These are phyloP conservation scores for Globisporangium mamillatum DNA, from an alignment of 352 stramenopile genomes.

Conservation along the genomic window DNA sequence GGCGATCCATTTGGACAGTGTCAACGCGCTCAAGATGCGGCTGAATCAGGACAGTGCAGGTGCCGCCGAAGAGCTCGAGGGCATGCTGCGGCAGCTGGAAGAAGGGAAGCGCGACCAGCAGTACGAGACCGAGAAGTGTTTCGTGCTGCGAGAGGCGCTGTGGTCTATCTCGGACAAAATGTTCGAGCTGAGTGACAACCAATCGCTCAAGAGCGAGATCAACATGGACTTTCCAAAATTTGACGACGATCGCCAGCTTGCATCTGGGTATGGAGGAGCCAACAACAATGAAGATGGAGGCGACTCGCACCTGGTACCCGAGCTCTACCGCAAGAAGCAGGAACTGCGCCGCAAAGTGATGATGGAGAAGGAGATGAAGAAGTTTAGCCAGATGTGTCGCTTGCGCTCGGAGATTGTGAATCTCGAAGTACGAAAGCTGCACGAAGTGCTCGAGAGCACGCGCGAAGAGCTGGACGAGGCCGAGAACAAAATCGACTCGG, in stretches of 20 bases:
- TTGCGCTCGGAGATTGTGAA: constrained; percentile 53
- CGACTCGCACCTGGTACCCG: constrained; percentile 41
- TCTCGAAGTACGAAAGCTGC: constrained; percentile 56
- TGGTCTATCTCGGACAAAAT: constrained; percentile 51
- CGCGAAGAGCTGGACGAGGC: constrained; percentile 58
- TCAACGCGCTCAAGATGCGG: constrained; percentile 65
- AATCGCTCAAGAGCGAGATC: constrained; percentile 46
- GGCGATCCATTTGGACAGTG: constrained; percentile 23
- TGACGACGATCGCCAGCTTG: constrained; percentile 18
- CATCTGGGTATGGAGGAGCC: constrained; percentile 12
- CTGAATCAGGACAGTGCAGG: constrained; percentile 72
- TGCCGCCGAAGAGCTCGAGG: constrained; percentile 57
- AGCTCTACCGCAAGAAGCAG: constrained; percentile 68
- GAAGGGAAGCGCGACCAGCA: constrained; percentile 62
- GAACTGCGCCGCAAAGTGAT: constrained; percentile 67
- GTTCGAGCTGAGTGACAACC: constrained; percentile 49
- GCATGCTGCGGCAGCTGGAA: constrained; percentile 64
- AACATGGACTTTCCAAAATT: constrained; percentile 34
- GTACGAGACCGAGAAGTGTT: constrained; percentile 51
- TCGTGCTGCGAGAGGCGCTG: constrained; percentile 56
- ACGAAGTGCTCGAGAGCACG: constrained; percentile 36
- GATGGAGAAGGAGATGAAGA: constrained; percentile 72
- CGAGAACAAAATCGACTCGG: constrained; percentile 72
- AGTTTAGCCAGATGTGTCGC: constrained; percentile 62
- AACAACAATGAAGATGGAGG: constrained; percentile 13